Conservation (phyloP, 2,329 filamentous ascomycete genomes). For the Xylaria sp. region DNA sequence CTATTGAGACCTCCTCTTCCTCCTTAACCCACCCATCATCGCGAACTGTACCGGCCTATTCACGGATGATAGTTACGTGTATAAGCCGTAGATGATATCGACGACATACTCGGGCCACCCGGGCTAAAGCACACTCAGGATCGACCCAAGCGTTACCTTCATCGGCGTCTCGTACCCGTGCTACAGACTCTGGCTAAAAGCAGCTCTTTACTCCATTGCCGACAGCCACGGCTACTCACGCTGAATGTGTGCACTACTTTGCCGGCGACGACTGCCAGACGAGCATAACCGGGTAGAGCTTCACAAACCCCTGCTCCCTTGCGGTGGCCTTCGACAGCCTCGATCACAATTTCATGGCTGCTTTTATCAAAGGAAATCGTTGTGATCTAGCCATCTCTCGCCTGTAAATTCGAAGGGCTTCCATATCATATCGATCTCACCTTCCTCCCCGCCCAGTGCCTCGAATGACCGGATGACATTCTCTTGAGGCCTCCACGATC, state of each 20-base stretch:
- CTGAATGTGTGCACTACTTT: neutral
- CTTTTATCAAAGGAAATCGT: neutral
- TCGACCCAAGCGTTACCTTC: neutral
- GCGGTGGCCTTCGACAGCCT: neutral
- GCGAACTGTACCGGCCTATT: conserved; percentile 1
- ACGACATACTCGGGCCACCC: conserved; percentile 1
- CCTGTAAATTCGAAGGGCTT: neutral
- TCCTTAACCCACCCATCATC: neutral
- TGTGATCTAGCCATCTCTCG: neutral
- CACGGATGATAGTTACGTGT: conserved; percentile 3
- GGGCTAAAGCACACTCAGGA: neutral
- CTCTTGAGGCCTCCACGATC: neutral
- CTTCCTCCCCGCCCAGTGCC: neutral
- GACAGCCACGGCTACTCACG: neutral
- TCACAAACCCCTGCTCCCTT: neutral
- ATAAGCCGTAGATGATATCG: conserved; percentile 1
- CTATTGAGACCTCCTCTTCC: neutral
- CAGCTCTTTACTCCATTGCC: neutral
- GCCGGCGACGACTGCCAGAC: neutral
- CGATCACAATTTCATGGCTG: neutral
- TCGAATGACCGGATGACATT: neutral
- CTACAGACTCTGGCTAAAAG: neutral
- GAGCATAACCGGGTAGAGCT: neutral
- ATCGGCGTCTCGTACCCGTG: neutral
- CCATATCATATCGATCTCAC: neutral